Base-by-base conservation (phyloP, 1,139 yeast genomes). In the Sugiyamaella xylanicola region DNA sequence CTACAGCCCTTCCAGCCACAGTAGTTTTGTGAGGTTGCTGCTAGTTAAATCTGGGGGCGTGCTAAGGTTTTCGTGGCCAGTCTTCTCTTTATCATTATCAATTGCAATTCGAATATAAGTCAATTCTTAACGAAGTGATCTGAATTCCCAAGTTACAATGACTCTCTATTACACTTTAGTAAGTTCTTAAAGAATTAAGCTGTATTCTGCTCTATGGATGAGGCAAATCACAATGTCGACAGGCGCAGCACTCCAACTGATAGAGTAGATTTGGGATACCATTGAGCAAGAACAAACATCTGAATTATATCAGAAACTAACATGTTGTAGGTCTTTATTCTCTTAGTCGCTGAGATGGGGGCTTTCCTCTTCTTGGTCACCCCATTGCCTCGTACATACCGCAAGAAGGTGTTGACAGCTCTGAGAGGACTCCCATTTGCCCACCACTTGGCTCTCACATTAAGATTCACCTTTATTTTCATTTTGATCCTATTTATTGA, bases 401-500 rank as follows among this genome's bases (percentile, higher is more conserved):
- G 97, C 67, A 83, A 85, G 68, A 84, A 84, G 20, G 77, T 91
- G 39, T 79, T 93, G 59, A 69, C 77, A 40, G 76, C 85, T 1
- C 76, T 88, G 27, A 77, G 89, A 46, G 82, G 81, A 25, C 95
- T 95, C 15, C 86, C 89, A 71, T 76, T 83, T 58, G 80, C 85
- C 56, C 84, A 84, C 63, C 84, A 86, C 63, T 82, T 92, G 59
- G 87, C 86, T 65, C 82, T 90, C 61, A 86, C 90, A 8, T 77
- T 90, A 63, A 87, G 88, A 69, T 91, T 96, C 72, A 78, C 92
- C 2, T 78, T 93, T 63, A 92, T 87, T 9, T 93, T 92, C 75
- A 88, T 95, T 21, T 76, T 88, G 56, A 83, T 93, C 45, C 78
- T 95, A 63, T 95, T 95, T 69, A 72, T 89, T 55, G 99, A 95